Evolutionary conservation across 2,329 filamentous ascomycete species (phyloP).

Genomic region (Fusarium beomiforme): DNA sequence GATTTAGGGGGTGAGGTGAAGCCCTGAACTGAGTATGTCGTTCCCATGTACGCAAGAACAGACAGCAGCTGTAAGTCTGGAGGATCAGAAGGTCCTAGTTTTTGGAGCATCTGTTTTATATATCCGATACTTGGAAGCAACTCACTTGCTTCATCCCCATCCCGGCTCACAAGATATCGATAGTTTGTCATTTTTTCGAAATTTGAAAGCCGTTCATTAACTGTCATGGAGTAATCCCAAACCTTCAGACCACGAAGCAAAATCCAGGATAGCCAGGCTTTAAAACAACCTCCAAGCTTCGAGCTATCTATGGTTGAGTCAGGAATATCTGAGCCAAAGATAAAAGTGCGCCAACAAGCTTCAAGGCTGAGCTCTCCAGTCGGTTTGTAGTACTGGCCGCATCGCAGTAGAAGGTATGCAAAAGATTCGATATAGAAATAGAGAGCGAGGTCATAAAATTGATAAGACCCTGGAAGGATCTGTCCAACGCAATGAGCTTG

Average conservation of each 20-base stretch:
- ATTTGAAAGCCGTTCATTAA: neutral
- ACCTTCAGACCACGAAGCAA: neutral
- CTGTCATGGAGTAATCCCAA: neutral
- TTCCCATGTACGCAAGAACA: neutral
- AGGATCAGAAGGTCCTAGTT: neutral
- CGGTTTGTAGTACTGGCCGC: neutral
- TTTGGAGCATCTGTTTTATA: neutral
- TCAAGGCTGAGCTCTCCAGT: neutral
- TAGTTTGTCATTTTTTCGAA: neutral
- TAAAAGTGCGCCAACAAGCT: neutral
- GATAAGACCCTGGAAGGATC: neutral
- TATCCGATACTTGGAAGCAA: neutral
- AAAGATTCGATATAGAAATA: neutral
- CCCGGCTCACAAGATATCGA: neutral
- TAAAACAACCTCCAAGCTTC: accelerated
- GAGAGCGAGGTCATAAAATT: neutral
- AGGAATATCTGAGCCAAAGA: neutral
- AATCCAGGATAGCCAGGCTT: neutral
- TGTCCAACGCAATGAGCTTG: neutral
- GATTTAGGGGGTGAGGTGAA: neutral
- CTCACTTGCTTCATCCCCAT: accelerated
- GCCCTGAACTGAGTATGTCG: accelerated
- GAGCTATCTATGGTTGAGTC: neutral
- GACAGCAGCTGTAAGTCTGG: neutral
- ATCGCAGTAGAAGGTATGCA: neutral